Base-by-base conservation (phyloP, 1,284 basidiomycete genomes). In the Ustilago hordei region DNA sequence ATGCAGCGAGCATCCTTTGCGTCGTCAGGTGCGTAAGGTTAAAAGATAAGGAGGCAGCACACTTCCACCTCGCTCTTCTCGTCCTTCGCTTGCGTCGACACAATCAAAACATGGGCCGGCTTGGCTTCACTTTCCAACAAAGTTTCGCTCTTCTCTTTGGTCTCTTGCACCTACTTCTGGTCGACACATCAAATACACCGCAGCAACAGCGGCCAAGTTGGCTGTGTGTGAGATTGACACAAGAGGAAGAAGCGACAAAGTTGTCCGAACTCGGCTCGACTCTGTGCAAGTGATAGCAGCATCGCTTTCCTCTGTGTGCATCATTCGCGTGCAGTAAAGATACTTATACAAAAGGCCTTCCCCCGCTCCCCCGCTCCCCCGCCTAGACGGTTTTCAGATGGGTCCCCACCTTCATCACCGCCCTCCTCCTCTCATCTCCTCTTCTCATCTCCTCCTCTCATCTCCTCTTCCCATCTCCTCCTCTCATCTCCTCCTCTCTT, bases 361-460 rank as follows among this genome's bases (percentile, higher is more conserved):
- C 41, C n/a, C 39, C 9, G 11, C 41, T 12, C 48, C n/a, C n/a
- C n/a, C 87, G 93, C 86, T 87, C 87, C 13, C 15, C 23, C 48
- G 31, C 48, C 48, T 32, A 23, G 9, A 4, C 28, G 2, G 11
- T 32, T 13, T 50, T 11, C 5, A 13, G 12, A 32, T 50, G 5
- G 2, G 11, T 32, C 48, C 48, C 31, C 23, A 28, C 28, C 43
- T 45, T 50, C 48, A 45, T 86, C 91, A 1, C 84, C 88, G 61
- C 87, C 90, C 69, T 89, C 91, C n/a, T 50, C 53, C 93, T 91
- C 91, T 78, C 23, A n/a, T n/a, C n/a, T n/a, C n/a, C n/a, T n/a
- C n/a, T n/a, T n/a, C n/a, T n/a, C n/a, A 93, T 91, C 91, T 78
- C 23, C 87, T 87, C 4, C 87, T 87, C 60, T 38, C 69, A n/a